Conservation (phyloP, 805 yeast genomes). For the Metschnikowia drakensbergensis region DNA sequence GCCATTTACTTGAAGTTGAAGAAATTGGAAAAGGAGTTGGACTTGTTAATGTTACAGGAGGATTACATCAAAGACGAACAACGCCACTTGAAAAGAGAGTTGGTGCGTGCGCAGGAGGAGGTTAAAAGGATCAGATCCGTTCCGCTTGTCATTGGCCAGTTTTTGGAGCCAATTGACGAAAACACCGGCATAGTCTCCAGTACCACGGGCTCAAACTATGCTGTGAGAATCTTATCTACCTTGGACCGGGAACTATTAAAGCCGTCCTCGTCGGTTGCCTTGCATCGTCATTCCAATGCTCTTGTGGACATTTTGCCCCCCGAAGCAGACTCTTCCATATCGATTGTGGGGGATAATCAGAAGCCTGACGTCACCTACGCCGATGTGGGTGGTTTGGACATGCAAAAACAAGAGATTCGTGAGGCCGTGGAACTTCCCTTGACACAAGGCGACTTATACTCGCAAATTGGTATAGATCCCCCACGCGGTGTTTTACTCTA, state of each 20-base stretch:
- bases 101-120: conserved; percentile 96
- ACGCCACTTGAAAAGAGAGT: conserved; percentile 90
- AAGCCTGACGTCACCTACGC: conserved; percentile 91
- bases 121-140: conserved; percentile 96
- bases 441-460: conserved; percentile 91
- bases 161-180: conserved; percentile 94
- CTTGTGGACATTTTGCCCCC: conserved; percentile 97
- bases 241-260: conserved; percentile 91
- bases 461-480: conserved; percentile 98
- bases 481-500: conserved; percentile 96
- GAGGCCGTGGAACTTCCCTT: conserved; percentile 98
- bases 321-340: conserved; percentile 94
- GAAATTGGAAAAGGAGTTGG: conserved; percentile 86
- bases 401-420: conserved; percentile 98
- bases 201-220: conserved; percentile 96
- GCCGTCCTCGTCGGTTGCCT: conserved; percentile 92
- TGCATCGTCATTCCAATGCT: conserved; percentile 98
- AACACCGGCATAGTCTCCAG: conserved; percentile 95
- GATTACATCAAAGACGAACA: conserved; percentile 98
- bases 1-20: conserved; percentile 85
- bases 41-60: conserved; percentile 81
- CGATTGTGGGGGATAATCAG: conserved; percentile 92
- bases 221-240: conserved; percentile 91
- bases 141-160: conserved; percentile 97
- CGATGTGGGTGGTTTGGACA: conserved; percentile 97